Evolutionary conservation across 1,139 yeast species (phyloP).

Genomic region (Scheffersomyces illinoinensis): DNA sequence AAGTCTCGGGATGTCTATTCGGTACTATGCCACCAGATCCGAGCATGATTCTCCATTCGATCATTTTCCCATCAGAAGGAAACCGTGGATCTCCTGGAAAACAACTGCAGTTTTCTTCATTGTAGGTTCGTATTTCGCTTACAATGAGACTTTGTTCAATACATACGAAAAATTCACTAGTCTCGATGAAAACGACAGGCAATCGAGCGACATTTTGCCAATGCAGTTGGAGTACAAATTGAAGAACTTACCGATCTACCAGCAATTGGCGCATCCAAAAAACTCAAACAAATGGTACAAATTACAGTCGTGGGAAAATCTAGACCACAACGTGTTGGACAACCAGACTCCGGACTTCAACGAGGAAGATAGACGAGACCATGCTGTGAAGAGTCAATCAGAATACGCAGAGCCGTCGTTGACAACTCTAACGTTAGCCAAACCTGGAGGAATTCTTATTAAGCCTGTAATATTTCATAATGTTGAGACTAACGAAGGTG

Average conservation of each 20-base stretch:
- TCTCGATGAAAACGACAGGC: slow-evolving; percentile 22
- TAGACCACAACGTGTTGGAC: slow-evolving; percentile 47
- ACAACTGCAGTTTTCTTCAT: slow-evolving; percentile 26
- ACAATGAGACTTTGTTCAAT: slow-evolving; percentile 37
- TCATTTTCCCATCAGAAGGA: slow-evolving; percentile 26
- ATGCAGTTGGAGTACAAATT: slow-evolving; percentile 47
- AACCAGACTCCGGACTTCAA: slow-evolving; percentile 13
- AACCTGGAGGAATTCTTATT: slow-evolving; percentile 78
- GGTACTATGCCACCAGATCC: slow-evolving; percentile 27
- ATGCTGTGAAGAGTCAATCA: slow-evolving; percentile 22
- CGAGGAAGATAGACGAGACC: slow-evolving; percentile 9
- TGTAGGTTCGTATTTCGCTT: slow-evolving; percentile 33
- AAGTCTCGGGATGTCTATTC: neutral
- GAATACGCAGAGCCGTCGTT: slow-evolving; percentile 33
- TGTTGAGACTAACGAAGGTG: slow-evolving; percentile 54
- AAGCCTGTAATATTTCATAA: slow-evolving; percentile 73
- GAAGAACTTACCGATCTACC: slow-evolving; percentile 53
- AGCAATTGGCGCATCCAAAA: slow-evolving; percentile 40
- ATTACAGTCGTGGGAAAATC: slow-evolving; percentile 61
- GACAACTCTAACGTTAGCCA: slow-evolving; percentile 37
- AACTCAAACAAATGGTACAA: slow-evolving; percentile 44
- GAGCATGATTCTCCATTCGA: slow-evolving; percentile 39
- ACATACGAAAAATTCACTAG: slow-evolving; percentile 32
- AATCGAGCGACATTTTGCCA: slow-evolving; percentile 14
- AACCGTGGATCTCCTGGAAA: slow-evolving; percentile 37